These are phyloP conservation scores for Akanthomyces lecanii DNA, from an alignment of 2,329 filamentous ascomycete genomes.

Conservation along the genomic window DNA sequence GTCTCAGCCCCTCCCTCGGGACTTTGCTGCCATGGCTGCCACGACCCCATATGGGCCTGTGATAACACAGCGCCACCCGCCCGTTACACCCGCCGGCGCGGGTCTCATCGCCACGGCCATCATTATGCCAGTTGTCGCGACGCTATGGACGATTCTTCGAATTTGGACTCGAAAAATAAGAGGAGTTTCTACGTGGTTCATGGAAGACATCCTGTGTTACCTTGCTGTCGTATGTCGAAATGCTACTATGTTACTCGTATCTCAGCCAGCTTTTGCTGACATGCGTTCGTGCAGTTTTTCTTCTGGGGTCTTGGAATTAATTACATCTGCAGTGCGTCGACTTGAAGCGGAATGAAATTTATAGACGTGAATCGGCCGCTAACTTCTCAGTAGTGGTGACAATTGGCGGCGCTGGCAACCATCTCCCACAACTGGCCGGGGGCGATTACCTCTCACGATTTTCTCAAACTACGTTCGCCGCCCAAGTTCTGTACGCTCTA, in stretches of 20 bases:
- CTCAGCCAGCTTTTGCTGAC: not conserved
- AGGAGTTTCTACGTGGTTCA: constrained; percentile 15
- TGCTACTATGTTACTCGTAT: not conserved
- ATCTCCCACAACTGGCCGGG: constrained; percentile 14
- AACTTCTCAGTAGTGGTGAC: constrained; percentile 19
- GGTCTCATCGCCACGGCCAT: constrained; percentile 18
- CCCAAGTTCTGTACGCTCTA: constrained; percentile 21
- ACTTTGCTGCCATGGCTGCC: not conserved
- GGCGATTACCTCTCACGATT: constrained; percentile 1
- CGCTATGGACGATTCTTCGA: constrained; percentile 19
- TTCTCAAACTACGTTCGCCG: constrained; percentile 20
- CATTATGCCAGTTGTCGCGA: constrained; percentile 19
- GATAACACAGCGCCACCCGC: constrained; percentile 12
- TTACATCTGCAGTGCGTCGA: constrained; percentile 19
- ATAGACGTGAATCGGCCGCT: not conserved
- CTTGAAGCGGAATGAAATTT: not conserved
- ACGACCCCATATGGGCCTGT: not conserved
- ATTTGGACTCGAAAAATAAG: constrained; percentile 20
- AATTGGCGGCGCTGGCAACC: constrained; percentile 21
- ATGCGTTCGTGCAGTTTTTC: constrained; percentile 9
- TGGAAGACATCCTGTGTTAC: constrained; percentile 21
- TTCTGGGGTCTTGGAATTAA: constrained; percentile 20
- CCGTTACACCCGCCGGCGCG: constrained; percentile 15
- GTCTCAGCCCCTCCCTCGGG: not conserved
- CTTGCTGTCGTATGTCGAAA: constrained; percentile 16